A percentile compares a stretch with the other conserved stretches of the same genome.
phyloP scores from a whole-genome alignment of 495 filamentous ascomycete species.

The Lepraria neglecta region DNA sequence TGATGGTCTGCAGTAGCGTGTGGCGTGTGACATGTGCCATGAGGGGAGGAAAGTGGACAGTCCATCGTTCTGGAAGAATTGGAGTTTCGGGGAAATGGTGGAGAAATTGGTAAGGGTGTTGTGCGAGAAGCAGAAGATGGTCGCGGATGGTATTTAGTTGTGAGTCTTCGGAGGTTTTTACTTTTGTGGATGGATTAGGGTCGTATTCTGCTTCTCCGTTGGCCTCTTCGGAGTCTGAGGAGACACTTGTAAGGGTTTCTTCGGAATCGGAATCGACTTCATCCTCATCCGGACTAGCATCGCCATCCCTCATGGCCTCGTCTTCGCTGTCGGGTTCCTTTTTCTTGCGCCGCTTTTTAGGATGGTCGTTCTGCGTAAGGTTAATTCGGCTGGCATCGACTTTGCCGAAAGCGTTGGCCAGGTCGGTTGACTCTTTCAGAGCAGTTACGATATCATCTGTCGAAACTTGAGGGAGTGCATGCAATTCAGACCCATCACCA shows the following conservation, averaged over 20 bases:
- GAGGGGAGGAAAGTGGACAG: constrained; percentile 66
- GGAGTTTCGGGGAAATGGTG: constrained; percentile 34
- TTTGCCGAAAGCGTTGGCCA: constrained; percentile 31
- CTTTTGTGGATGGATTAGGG: background rate
- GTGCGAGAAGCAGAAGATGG: constrained; percentile 69
- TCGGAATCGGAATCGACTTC: constrained; percentile 40
- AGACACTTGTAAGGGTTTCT: constrained; percentile 23
- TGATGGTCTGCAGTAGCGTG: constrained; percentile 73
- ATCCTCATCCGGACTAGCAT: constrained; percentile 28
- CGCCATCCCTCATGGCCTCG: constrained; percentile 13
- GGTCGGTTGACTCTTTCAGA: constrained; percentile 40
- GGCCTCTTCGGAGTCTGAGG: constrained; percentile 33
- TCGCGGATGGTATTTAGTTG: constrained; percentile 46
- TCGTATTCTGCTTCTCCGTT: constrained; percentile 37
- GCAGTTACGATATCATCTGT: constrained; percentile 44
- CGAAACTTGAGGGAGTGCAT: constrained; percentile 35
- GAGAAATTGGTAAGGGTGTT: constrained; percentile 64
- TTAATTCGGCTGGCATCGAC: constrained; percentile 15
- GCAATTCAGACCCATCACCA: constrained; percentile 46
- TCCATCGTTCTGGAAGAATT: constrained; percentile 56
- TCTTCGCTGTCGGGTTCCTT: constrained; percentile 10
- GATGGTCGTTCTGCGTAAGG: constrained; percentile 15
- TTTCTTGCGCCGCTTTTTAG: constrained; percentile 24
- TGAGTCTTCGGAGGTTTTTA: constrained; percentile 7
- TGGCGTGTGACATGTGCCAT: constrained; percentile 59